Conservation (phyloP, 495 filamentous ascomycete species). For the Penicillium dipodomyicola region DNA sequence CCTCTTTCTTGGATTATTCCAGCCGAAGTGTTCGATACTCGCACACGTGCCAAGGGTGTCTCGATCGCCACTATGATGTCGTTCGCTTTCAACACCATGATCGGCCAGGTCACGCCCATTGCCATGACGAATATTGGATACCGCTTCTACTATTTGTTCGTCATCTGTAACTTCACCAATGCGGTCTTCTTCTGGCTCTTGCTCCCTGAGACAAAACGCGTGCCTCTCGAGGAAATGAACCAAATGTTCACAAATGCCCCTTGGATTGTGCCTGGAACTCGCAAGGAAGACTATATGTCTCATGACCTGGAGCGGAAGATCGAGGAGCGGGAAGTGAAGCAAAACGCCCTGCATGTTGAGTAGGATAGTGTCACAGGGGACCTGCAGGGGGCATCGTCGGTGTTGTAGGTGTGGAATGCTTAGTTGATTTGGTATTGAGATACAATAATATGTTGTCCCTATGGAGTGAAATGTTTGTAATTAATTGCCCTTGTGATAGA, state of each 20-base stretch:
- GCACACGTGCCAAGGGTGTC: constrained; percentile 64
- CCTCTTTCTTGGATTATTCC: constrained; percentile 64
- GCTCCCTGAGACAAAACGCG: constrained; percentile 62
- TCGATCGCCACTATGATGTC: constrained; percentile 63
- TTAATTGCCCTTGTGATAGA: no score
- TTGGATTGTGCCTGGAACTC: constrained; percentile 55
- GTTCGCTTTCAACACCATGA: constrained; percentile 73
- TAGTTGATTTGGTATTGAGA: background rate
- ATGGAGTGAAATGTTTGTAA: background rate
- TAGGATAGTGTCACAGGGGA: background rate
- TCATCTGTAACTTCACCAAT: constrained; percentile 54
- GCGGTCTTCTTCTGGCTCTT: constrained; percentile 63
- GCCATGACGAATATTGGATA: constrained; percentile 54
- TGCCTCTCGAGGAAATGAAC: constrained; percentile 70
- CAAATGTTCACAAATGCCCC: constrained; percentile 67
- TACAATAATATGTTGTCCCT: background rate
- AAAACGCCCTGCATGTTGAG: constrained; percentile 24
- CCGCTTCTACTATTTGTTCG: constrained; percentile 56
- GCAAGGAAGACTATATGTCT: constrained; percentile 36
- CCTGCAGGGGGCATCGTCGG: background rate
- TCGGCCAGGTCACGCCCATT: constrained; percentile 64
- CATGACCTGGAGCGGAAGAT: constrained; percentile 42
- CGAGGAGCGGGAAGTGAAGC: constrained; percentile 41
- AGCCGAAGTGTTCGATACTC: constrained; percentile 69
- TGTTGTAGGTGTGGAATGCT: background rate